Percentiles rank a stretch among this genome's conserved stretches.
Evolutionary conservation across 1,139 yeast genomes (phyloP).

Genomic region (Candida sp.): DNA sequence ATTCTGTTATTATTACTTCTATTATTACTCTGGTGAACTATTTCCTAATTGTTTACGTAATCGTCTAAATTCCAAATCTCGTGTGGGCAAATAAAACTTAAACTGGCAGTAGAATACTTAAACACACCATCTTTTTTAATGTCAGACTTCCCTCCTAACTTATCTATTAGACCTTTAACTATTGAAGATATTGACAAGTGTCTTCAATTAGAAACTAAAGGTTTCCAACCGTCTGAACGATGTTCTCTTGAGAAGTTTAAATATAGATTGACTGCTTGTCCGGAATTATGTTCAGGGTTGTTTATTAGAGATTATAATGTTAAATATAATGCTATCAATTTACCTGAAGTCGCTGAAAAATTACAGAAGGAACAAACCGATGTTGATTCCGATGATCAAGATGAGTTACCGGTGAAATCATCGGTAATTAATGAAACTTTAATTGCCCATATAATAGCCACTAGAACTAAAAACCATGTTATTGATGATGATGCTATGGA

Average conservation of each 20-base stretch:
- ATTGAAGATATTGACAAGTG: slow-evolving; percentile 66
- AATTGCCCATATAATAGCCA: slow-evolving; percentile 82
- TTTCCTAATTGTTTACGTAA: too few species aligned
- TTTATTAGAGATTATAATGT: slow-evolving; percentile 66
- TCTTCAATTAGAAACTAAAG: slow-evolving; percentile 57
- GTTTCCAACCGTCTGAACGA: slow-evolving; percentile 67
- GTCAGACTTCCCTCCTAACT: slow-evolving; percentile 50
- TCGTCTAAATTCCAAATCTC: too few species aligned
- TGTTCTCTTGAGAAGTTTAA: slow-evolving; percentile 59
- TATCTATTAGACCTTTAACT: slow-evolving; percentile 81
- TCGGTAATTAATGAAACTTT: slow-evolving; percentile 62
- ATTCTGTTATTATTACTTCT: too few species aligned
- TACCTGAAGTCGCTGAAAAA: slow-evolving; percentile 40
- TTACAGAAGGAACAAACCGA: slow-evolving; percentile 25
- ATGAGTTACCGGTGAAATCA: slow-evolving; percentile 44
- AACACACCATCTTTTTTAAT: slow-evolving; percentile 8
- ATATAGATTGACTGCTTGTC: slow-evolving; percentile 77
- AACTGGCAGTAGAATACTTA: neutral
- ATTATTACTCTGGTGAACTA: too few species aligned
- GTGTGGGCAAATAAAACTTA: neutral
- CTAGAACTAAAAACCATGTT: slow-evolving; percentile 53
- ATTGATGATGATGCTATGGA: slow-evolving; percentile 72
- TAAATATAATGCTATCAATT: slow-evolving; percentile 41
- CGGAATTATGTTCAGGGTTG: slow-evolving; percentile 87
- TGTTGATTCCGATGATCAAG: slow-evolving; percentile 27